A percentile compares a stretch with the other conserved stretches of the same genome.
Evolutionary conservation across 257 asterid genomes (phyloP).

Genomic region (Forsythia viridissima): DNA sequence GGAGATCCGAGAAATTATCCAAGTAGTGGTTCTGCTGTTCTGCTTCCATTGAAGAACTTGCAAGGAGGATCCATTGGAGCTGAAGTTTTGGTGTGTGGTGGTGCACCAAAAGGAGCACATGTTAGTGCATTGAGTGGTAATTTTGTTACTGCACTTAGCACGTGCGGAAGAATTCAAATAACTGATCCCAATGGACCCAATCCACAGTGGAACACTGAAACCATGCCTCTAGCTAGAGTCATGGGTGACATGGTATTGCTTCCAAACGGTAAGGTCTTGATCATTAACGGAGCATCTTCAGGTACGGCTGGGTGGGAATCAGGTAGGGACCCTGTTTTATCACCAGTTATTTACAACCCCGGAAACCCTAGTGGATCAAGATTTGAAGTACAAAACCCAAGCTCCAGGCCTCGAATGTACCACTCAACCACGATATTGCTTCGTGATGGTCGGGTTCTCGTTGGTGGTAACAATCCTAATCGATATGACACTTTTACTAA

Average conservation of each 20-base stretch:
- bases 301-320: slow-evolving; percentile 54
- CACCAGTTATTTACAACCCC: slow-evolving; percentile 43
- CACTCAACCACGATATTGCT: slow-evolving; percentile 21
- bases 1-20: slow-evolving; percentile 60
- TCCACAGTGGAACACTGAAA: slow-evolving; percentile 52
- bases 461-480: slow-evolving; percentile 24
- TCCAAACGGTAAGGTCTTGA: slow-evolving; percentile 46
- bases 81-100: slow-evolving; percentile 48
- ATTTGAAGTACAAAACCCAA: slow-evolving; percentile 22
- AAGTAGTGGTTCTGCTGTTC: slow-evolving; percentile 52
- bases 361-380: slow-evolving; percentile 20
- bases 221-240: slow-evolving; percentile 49
- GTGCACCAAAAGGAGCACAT: slow-evolving; percentile 43
- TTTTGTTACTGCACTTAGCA: slow-evolving; percentile 35
- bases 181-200: slow-evolving; percentile 37
- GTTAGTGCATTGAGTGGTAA: slow-evolving; percentile 27
- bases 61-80: slow-evolving; percentile 4
- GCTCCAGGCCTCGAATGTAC: slow-evolving; percentile 19
- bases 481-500: not conserved
- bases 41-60: slow-evolving; percentile 43
- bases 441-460: slow-evolving; percentile 24
- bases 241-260: slow-evolving; percentile 58
- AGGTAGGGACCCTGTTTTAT: slow-evolving; percentile 36
- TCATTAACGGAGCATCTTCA: slow-evolving; percentile 44
- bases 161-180: slow-evolving; percentile 49